Conservation (phyloP, 2,329 filamentous ascomycete species). For the Helotiales sp. region DNA sequence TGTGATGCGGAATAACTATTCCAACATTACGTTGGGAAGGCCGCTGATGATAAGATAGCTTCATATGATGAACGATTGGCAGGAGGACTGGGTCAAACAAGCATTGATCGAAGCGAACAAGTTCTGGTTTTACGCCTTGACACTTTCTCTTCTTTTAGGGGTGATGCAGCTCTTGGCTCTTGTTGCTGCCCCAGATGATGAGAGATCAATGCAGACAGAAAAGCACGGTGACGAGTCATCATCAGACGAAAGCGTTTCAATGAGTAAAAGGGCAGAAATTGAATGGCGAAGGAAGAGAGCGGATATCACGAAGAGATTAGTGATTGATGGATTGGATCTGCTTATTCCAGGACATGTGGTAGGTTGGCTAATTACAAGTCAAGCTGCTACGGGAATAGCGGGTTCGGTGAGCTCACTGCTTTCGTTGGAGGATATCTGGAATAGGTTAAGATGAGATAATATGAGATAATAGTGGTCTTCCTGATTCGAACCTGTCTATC, state of each 20-base stretch:
- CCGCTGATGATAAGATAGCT: constrained; percentile 24
- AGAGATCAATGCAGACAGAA: constrained; percentile 25
- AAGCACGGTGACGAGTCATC: background rate
- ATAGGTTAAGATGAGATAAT: constrained; percentile 37
- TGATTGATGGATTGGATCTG: constrained; percentile 62
- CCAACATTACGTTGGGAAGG: too few species aligned
- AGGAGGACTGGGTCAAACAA: constrained; percentile 41
- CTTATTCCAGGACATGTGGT: constrained; percentile 59
- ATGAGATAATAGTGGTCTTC: background rate
- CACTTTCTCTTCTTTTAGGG: constrained; percentile 42
- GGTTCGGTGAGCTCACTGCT: constrained; percentile 64
- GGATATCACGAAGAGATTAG: constrained; percentile 46
- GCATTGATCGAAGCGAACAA: constrained; percentile 62
- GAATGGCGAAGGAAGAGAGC: constrained; percentile 28
- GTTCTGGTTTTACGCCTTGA: constrained; percentile 65
- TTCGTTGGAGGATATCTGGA: constrained; percentile 62
- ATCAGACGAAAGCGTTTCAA: background rate
- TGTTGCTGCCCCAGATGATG: constrained; percentile 27
- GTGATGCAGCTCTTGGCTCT: constrained; percentile 14
- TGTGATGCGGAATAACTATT: background rate
- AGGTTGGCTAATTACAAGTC: constrained; percentile 57
- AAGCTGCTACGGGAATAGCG: constrained; percentile 53
- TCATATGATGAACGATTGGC: constrained; percentile 52
- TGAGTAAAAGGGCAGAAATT: background rate
- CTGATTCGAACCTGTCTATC: background rate